Conservation (phyloP, 345 rosid species). For the Citropsis articulata region DNA sequence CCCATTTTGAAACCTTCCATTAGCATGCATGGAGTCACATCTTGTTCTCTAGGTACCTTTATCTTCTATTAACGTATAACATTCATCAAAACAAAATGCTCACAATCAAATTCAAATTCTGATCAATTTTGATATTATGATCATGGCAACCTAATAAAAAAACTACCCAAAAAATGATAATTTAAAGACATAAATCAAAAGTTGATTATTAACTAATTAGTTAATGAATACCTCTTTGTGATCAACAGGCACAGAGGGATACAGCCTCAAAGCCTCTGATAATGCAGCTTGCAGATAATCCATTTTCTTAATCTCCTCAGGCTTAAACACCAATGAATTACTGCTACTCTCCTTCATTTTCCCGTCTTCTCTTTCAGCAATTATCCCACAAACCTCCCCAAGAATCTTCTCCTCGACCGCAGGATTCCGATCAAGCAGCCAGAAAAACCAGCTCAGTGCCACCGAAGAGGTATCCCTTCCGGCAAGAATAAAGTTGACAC, state of each 20-base stretch:
- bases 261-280: conserved; percentile 86
- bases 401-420: conserved; percentile 60
- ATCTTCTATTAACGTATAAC: too few species aligned
- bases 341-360: conserved; percentile 12
- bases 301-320: conserved; percentile 95
- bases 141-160: too few species aligned
- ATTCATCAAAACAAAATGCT: too few species aligned
- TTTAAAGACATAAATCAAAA: background rate
- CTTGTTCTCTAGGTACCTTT: too few species aligned
- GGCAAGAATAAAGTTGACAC: conserved; percentile 92
- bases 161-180: too few species aligned
- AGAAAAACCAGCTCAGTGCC: conserved; percentile 91
- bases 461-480: conserved; percentile 98
- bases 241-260: conserved; percentile 96
- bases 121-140: background rate
- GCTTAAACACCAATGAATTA: conserved; percentile 39
- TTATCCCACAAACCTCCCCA: conserved; percentile 50
- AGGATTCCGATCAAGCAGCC: conserved; percentile 73
- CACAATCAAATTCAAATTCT: too few species aligned
- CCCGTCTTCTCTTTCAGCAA: conserved; percentile 41
- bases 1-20: too few species aligned
- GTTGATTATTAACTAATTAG: background rate
- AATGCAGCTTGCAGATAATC: conserved; percentile 92
- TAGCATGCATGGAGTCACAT: too few species aligned
- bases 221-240: conserved; percentile 75